A percentile compares a stretch with the other conserved stretches of the same genome.
Conservation (phyloP, 805 yeast species). For the Starmerella scarabaei region DNA sequence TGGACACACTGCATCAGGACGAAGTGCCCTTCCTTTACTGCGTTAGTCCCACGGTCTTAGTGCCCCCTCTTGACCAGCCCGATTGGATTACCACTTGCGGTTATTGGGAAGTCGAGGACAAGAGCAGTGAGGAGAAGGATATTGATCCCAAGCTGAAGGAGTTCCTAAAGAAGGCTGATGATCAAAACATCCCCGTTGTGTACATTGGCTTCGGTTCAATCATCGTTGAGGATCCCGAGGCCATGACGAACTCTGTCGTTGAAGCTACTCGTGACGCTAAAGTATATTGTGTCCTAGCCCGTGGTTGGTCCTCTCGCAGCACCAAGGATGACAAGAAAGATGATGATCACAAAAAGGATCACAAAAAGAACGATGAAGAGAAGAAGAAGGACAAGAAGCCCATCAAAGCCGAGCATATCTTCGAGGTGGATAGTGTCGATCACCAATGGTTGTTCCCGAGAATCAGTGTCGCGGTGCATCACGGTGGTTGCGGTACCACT, state of each 20-base stretch:
- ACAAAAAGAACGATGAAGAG: constrained; percentile 26
- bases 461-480: constrained; percentile 90
- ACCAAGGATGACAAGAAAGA: constrained; percentile 22
- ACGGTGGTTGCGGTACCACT: constrained; percentile 94
- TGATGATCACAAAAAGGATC: constrained; percentile 23
- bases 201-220: constrained; percentile 95
- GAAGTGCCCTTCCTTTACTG: constrained; percentile 82
- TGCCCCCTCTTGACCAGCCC: constrained; percentile 84
- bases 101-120: constrained; percentile 75
- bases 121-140: constrained; percentile 31
- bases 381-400: constrained; percentile 15
- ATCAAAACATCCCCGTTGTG: constrained; percentile 54
- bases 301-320: constrained; percentile 86
- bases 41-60: constrained; percentile 75
- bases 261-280: constrained; percentile 70
- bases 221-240: constrained; percentile 71
- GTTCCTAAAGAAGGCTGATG: constrained; percentile 52
- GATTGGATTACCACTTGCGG: constrained; percentile 96
- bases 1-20: constrained; percentile 58
- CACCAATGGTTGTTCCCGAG: constrained; percentile 91
- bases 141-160: constrained; percentile 38
- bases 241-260: constrained; percentile 61
- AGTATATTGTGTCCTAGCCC: constrained; percentile 74
- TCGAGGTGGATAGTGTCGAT: constrained; percentile 59
- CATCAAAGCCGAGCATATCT: constrained; percentile 36